Conservation (phyloP, 495 filamentous ascomycete species). For the Melanomma pulvis-pyrius region DNA sequence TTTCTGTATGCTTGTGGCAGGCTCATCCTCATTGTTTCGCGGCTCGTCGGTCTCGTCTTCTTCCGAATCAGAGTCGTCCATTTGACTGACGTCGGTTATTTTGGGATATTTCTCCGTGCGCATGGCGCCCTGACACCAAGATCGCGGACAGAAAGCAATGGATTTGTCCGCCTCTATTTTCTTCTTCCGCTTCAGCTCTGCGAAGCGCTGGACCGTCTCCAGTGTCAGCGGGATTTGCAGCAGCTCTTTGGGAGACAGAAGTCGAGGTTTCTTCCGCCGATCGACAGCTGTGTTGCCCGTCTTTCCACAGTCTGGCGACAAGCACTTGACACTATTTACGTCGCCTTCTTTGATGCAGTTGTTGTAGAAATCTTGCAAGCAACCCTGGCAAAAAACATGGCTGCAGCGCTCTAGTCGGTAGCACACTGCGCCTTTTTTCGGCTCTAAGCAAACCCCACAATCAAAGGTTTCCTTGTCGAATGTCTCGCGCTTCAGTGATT, state of each 20-base stretch:
- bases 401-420: constrained; percentile 76
- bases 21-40: background rate
- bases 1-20: background rate
- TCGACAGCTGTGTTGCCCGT: constrained; percentile 40
- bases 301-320: constrained; percentile 64
- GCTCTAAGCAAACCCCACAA: constrained; percentile 86
- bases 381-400: constrained; percentile 87
- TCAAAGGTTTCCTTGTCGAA: constrained; percentile 87
- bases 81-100: constrained; percentile 52
- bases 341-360: constrained; percentile 84
- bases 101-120: constrained; percentile 79
- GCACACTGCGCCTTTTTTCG: constrained; percentile 84
- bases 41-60: constrained; percentile 8
- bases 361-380: constrained; percentile 87
- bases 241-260: constrained; percentile 83
- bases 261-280: constrained; percentile 58
- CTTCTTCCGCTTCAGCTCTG: constrained; percentile 85
- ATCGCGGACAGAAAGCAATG: constrained; percentile 90
- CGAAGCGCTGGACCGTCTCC: constrained; percentile 80
- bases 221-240: constrained; percentile 78
- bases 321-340: constrained; percentile 73
- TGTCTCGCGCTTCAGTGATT: constrained; percentile 66
- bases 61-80: constrained; percentile 53
- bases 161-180: constrained; percentile 86
- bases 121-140: constrained; percentile 93